Conservation (phyloP, 1,284 basidiomycete species). For the Grifola frondosa region DNA sequence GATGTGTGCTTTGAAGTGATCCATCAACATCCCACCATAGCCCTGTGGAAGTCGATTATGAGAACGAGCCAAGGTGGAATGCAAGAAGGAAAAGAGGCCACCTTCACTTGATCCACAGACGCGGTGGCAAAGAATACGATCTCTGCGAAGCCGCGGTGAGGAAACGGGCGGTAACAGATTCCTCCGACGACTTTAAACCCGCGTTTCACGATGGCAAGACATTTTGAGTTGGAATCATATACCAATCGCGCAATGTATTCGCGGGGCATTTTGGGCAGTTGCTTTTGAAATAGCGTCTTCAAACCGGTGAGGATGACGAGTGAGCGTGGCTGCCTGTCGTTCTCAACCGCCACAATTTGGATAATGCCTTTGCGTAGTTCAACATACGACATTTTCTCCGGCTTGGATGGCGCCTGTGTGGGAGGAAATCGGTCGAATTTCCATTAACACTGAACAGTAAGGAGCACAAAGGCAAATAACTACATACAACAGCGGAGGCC, state of each 20-base stretch:
- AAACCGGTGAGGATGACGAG: conserved; percentile 89
- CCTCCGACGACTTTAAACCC: conserved; percentile 97
- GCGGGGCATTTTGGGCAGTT: conserved; percentile 98
- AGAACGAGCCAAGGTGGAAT: conserved; percentile 6
- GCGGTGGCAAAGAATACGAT: conserved; percentile 99
- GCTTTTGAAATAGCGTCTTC: conserved; percentile 97
- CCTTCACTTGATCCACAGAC: conserved; percentile 96
- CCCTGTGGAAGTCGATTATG: conserved; percentile 56
- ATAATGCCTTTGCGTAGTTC: conserved; percentile 88
- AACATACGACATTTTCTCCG: conserved; percentile 77
- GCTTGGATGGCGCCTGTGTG: conserved; percentile 48
- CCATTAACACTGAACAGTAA: too few relatives aligned
- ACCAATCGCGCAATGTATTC: conserved; percentile 98
- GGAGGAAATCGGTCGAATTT: not conserved
- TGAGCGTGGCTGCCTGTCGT: conserved; percentile 76
- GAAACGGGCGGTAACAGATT: conserved; percentile 96
- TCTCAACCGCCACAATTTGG: conserved; percentile 82
- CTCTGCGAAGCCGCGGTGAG: conserved; percentile 93
- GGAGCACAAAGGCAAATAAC: conserved; percentile 3
- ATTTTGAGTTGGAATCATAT: conserved; percentile 89
- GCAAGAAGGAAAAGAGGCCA: conserved; percentile 34
- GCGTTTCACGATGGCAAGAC: conserved; percentile 92
- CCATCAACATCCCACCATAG: conserved; percentile 98
- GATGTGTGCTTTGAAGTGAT: conserved; percentile 96
- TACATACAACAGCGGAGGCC: conserved; percentile 48